These are phyloP conservation scores for Schwanniomyces vanrijiae DNA, from an alignment of 805 yeast species.

Conservation along the genomic window DNA sequence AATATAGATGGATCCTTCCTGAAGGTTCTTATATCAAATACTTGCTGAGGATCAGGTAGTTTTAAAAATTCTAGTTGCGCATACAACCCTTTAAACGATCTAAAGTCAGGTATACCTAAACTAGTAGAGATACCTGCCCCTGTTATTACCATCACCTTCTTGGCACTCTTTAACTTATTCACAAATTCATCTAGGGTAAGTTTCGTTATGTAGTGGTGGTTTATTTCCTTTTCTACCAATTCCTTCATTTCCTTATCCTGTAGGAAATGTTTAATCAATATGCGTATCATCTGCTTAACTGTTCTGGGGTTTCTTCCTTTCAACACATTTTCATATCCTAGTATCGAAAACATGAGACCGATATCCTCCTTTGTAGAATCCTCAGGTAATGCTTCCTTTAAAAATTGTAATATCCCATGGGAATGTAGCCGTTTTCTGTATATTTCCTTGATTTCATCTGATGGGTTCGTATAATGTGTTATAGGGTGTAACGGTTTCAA, in stretches of 20 bases:
- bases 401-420: slow-evolving; percentile 14
- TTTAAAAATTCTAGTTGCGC: slow-evolving; percentile 66
- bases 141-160: slow-evolving; percentile 68
- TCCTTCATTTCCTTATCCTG: slow-evolving; percentile 6
- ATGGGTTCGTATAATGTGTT: background rate
- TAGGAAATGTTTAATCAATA: slow-evolving; percentile 10
- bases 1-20: slow-evolving; percentile 75
- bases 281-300: slow-evolving; percentile 7
- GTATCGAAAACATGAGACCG: slow-evolving; percentile 12
- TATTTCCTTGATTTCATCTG: background rate
- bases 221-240: background rate
- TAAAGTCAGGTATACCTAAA: slow-evolving; percentile 87
- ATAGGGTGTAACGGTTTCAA: background rate
- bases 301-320: slow-evolving; percentile 4
- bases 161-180: slow-evolving; percentile 14
- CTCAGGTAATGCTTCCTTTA: slow-evolving; percentile 12
- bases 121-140: slow-evolving; percentile 95
- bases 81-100: slow-evolving; percentile 87
- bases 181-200: slow-evolving; percentile 13
- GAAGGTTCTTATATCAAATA: slow-evolving; percentile 74
- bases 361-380: slow-evolving; percentile 13
- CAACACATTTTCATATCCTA: slow-evolving; percentile 14
- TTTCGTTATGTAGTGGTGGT: background rate
- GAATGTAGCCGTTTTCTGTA: slow-evolving; percentile 12
- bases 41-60: slow-evolving; percentile 85